Evolutionary conservation across 2,329 filamentous ascomycete genomes (phyloP).

Genomic region (Cladosporium sp.): DNA sequence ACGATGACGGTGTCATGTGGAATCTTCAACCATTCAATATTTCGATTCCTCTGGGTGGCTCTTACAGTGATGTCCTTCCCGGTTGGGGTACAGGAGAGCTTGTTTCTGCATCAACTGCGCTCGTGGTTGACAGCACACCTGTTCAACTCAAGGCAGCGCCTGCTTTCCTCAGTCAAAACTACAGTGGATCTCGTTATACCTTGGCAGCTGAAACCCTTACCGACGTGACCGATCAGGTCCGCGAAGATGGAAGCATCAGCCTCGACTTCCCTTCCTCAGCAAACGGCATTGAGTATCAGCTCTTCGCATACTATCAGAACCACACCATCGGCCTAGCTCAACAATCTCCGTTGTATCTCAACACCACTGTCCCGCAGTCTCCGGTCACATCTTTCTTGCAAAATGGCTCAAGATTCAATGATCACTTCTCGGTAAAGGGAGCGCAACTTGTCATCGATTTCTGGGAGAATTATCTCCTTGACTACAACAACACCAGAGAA

Average conservation of each 20-base stretch:
- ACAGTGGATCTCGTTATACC: slow-evolving; percentile 21
- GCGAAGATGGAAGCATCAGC: slow-evolving; percentile 19
- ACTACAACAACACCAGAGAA: slow-evolving; percentile 17
- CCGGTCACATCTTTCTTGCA: slow-evolving; percentile 20
- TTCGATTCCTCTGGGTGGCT: slow-evolving; percentile 24
- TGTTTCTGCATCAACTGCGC: slow-evolving; percentile 18
- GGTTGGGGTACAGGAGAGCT: slow-evolving; percentile 35
- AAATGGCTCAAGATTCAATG: slow-evolving; percentile 31
- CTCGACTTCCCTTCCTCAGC: slow-evolving; percentile 19
- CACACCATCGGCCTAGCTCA: slow-evolving; percentile 28
- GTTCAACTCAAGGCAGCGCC: slow-evolving; percentile 14
- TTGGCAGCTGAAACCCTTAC: slow-evolving; percentile 20
- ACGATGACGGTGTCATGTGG: slow-evolving; percentile 32
- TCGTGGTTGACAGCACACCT: slow-evolving; percentile 10
- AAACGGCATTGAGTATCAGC: slow-evolving; percentile 17
- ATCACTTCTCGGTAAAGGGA: slow-evolving; percentile 30
- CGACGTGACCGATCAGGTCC: slow-evolving; percentile 26
- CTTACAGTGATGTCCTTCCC: slow-evolving; percentile 30
- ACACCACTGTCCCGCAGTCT: slow-evolving; percentile 19
- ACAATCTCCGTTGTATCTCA: slow-evolving; percentile 22
- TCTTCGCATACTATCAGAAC: slow-evolving; percentile 30
- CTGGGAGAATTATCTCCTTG: slow-evolving; percentile 29
- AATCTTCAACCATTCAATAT: slow-evolving; percentile 29
- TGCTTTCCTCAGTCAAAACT: slow-evolving; percentile 10
- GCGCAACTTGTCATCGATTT: slow-evolving; percentile 26